A percentile compares a stretch with the other conserved stretches of the same genome.
These are phyloP conservation scores for Ceratocystis eucalypticola DNA, from an alignment of 2,329 filamentous ascomycete species.

Conservation along the genomic window DNA sequence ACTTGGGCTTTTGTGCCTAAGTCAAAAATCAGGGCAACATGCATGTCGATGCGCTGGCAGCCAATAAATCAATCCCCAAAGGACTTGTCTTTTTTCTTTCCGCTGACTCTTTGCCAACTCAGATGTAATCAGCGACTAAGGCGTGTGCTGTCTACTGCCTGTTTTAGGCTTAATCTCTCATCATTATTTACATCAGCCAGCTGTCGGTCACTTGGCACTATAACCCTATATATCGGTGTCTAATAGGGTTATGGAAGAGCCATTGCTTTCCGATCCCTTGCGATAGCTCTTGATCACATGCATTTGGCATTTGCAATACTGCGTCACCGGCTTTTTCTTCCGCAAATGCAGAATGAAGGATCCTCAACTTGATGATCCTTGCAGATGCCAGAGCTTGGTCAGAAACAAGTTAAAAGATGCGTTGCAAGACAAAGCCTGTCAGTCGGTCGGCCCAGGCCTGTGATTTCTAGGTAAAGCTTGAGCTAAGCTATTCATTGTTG, in stretches of 20 bases:
- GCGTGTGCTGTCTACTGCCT: background rate
- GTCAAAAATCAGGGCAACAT: background rate
- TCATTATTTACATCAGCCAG: background rate
- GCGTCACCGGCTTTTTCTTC: background rate
- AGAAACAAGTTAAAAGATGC: background rate
- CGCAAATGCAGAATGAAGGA: background rate
- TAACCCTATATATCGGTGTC: background rate
- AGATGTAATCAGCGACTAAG: background rate
- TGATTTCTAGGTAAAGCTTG: background rate
- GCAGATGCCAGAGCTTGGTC: background rate
- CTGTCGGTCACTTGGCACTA: background rate
- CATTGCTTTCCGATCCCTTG: background rate
- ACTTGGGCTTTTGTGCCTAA: background rate
- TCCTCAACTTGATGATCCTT: background rate
- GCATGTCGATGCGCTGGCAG: conserved; percentile 3
- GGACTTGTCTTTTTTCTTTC: background rate
- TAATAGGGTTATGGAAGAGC: background rate
- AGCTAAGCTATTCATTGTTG: background rate
- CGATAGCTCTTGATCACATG: background rate
- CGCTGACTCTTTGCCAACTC: background rate
- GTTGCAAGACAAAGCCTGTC: background rate
- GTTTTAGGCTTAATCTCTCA: background rate
- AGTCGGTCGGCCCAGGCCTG: background rate
- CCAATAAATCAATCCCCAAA: background rate
- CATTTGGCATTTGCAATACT: background rate